phyloP scores from a whole-genome alignment of 2,329 filamentous ascomycete genomes.

The Biscogniauxia mediterranea region DNA sequence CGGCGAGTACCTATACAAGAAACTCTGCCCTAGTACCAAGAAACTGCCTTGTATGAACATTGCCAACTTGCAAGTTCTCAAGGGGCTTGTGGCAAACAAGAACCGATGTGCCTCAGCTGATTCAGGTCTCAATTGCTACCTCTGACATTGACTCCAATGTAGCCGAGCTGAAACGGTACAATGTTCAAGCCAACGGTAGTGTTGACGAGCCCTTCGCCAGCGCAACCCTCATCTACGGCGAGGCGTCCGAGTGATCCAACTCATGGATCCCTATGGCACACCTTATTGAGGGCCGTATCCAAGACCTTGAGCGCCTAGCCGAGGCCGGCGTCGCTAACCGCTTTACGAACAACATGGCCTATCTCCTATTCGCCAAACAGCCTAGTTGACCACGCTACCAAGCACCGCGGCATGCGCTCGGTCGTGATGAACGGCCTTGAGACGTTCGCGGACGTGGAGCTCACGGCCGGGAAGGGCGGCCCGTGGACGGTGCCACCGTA shows the following conservation, averaged over 20 bases:
- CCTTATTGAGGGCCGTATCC: conserved; percentile 50
- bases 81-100: conserved; percentile 34
- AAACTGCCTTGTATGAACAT: conserved; percentile 36
- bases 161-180: conserved; percentile 43
- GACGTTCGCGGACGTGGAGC: conserved; percentile 34
- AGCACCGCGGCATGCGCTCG: conserved; percentile 40
- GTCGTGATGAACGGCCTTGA: conserved; percentile 37
- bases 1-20: conserved; percentile 56
- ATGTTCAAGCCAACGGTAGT: conserved; percentile 35
- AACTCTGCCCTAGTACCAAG: conserved; percentile 45
- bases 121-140: conserved; percentile 29
- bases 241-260: conserved; percentile 48
- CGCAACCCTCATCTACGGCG: conserved; percentile 51
- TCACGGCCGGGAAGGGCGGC: conserved; percentile 29
- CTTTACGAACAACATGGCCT: conserved; percentile 61
- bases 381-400: conserved; percentile 37
- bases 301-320: conserved; percentile 47
- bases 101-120: conserved; percentile 30
- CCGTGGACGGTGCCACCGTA: conserved; percentile 40
- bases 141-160: conserved; percentile 45
- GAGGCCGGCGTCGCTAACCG: conserved; percentile 57
- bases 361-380: conserved; percentile 45
- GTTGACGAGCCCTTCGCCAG: conserved; percentile 42
- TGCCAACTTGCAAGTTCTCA: conserved; percentile 36
- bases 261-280: conserved; percentile 58